These are phyloP conservation scores for Scutellaria baicalensis DNA, from an alignment of 257 asterid species.

Conservation along the genomic window DNA sequence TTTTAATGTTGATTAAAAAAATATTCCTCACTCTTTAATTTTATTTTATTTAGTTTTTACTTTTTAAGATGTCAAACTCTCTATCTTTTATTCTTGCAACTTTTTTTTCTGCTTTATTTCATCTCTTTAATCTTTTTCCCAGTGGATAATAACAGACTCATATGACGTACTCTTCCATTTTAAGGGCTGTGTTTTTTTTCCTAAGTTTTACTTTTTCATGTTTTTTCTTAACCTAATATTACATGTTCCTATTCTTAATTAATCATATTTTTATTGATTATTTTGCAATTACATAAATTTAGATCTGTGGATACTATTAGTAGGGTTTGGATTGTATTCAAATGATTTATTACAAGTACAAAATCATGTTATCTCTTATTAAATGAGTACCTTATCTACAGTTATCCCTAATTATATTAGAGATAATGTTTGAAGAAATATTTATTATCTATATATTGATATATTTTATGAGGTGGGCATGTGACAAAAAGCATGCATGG, in stretches of 20 bases:
- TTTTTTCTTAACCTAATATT: not conserved
- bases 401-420: no score
- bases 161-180: no score
- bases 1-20: not conserved
- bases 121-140: conserved; percentile 7
- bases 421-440: no score
- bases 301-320: no score
- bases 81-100: conserved; percentile 6
- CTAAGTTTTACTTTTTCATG: not conserved
- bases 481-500: not conserved
- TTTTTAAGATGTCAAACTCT: conserved; percentile 6
- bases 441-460: no score
- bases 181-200: not conserved
- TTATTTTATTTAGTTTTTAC: not conserved
- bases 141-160: not conserved
- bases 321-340: no score
- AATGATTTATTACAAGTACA: no score
- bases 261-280: no score
- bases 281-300: no score
- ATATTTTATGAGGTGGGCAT: no score
- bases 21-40: not conserved
- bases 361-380: no score
- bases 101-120: conserved; percentile 16
- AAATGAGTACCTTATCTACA: no score
- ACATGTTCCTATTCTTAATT: not conserved